Conservation (phyloP, 148 eudicot genomes). For the Talinum fruticosum region DNA sequence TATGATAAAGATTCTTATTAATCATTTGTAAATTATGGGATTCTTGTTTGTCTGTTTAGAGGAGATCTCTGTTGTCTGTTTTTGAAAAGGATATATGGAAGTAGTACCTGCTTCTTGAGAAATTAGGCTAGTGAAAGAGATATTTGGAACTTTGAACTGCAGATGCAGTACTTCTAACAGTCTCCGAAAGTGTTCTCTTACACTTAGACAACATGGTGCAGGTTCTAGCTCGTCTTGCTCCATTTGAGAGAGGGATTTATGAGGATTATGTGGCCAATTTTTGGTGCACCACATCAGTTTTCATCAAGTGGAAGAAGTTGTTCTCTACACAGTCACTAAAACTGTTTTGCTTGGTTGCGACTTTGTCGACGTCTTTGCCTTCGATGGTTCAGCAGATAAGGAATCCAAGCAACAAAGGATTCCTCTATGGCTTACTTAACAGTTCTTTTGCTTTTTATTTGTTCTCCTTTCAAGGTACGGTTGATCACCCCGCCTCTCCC, state of each 20-base stretch:
- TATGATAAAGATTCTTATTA: no score
- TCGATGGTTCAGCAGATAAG: conserved; percentile 78
- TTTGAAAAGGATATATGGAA: no score
- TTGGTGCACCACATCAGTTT: conserved; percentile 83
- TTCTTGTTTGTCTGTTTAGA: no score
- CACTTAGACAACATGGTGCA: conserved; percentile 27
- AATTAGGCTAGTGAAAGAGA: background rate
- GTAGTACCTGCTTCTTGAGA: background rate
- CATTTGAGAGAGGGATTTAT: conserved; percentile 88
- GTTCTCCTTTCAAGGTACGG: conserved; percentile 87
- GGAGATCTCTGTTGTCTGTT: no score
- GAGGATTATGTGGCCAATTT: conserved; percentile 96
- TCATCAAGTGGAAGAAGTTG: conserved; percentile 76
- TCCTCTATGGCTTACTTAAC: conserved; percentile 69
- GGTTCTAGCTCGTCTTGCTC: conserved; percentile 93
- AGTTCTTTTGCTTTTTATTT: conserved; percentile 79
- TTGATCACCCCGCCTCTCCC: background rate
- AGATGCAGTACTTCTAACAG: background rate
- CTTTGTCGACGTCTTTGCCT: conserved; percentile 67
- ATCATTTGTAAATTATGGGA: no score
- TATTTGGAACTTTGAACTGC: background rate
- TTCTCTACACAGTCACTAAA: conserved; percentile 51
- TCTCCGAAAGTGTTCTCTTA: no score
- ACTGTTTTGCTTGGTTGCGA: conserved; percentile 59
- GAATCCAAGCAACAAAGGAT: conserved; percentile 71